phyloP scores from a whole-genome alignment of 1,284 basidiomycete species.

The Vanrija humicola region DNA sequence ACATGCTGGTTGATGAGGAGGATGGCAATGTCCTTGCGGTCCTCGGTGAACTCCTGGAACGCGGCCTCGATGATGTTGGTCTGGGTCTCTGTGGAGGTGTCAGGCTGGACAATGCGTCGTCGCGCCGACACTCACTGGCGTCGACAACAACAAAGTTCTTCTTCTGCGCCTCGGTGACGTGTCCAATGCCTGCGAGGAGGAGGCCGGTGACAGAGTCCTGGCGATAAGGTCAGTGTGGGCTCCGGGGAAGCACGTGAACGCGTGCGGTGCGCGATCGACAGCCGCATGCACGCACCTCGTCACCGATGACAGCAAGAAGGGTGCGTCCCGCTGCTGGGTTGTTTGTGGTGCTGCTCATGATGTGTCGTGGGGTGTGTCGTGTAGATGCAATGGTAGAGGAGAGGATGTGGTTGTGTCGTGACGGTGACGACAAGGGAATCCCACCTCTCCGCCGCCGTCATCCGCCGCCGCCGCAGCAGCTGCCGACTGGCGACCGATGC shows the following conservation, averaged over 20 bases:
- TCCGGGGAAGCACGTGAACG: background rate
- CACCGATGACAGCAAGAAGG: constrained; percentile 80
- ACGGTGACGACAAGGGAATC: background rate
- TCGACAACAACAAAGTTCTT: constrained; percentile 97
- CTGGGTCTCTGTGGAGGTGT: constrained; percentile 66
- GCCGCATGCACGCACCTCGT: constrained; percentile 62
- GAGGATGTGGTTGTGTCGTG: background rate
- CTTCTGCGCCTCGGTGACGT: constrained; percentile 79
- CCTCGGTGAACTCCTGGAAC: constrained; percentile 85
- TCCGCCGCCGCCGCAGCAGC: background rate
- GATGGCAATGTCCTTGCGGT: constrained; percentile 85
- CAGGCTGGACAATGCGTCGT: background rate
- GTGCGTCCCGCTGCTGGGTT: constrained; percentile 20
- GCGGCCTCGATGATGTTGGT: constrained; percentile 79
- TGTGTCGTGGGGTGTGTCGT: background rate
- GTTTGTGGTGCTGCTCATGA: constrained; percentile 25
- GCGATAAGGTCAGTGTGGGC: background rate
- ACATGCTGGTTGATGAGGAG: constrained; percentile 96
- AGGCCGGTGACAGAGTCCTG: constrained; percentile 94
- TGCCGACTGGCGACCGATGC: no score
- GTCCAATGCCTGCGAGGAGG: constrained; percentile 84
- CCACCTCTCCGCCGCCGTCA: background rate
- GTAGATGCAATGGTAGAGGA: no score
- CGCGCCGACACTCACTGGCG: constrained; percentile 59
- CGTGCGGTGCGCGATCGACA: background rate